A percentile compares a stretch with the other conserved stretches of the same genome.
These are phyloP conservation scores for Epichloe coenophiala DNA, from an alignment of 2,329 filamentous ascomycete species.

Conservation along the genomic window DNA sequence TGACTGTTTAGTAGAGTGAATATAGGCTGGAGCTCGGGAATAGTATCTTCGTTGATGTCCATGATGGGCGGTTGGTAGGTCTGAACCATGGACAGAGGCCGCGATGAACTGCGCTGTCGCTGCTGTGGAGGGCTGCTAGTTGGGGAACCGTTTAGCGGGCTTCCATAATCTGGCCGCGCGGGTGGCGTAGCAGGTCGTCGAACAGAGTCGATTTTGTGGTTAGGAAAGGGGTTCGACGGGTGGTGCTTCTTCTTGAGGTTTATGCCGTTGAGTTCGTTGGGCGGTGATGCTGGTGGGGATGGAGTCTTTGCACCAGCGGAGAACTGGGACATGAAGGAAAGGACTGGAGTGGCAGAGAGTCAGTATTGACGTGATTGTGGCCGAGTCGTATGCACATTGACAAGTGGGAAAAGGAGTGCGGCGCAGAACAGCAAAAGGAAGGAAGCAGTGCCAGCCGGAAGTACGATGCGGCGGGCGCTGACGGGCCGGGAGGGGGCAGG, in stretches of 20 bases:
- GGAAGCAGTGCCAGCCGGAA: background rate
- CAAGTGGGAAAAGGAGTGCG: background rate
- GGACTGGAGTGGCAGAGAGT: conserved; percentile 39
- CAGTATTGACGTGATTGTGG: background rate
- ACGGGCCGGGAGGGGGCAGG: background rate
- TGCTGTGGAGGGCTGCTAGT: conserved; percentile 26
- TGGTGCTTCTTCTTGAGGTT: conserved; percentile 17
- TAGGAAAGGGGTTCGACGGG: conserved; percentile 19
- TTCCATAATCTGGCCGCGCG: conserved; percentile 27
- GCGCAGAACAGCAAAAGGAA: background rate
- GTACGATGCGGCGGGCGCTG: background rate
- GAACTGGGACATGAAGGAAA: conserved; percentile 80
- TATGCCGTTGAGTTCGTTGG: conserved; percentile 20
- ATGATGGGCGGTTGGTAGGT: conserved; percentile 76
- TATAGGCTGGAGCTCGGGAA: conserved; percentile 86
- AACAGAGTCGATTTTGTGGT: conserved; percentile 21
- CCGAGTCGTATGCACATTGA: background rate
- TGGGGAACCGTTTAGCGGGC: conserved; percentile 28
- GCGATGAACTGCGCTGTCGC: conserved; percentile 39
- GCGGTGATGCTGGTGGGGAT: conserved; percentile 31
- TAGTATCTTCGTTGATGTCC: conserved; percentile 72
- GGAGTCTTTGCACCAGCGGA: conserved; percentile 38
- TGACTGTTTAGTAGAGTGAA: conserved; percentile 92
- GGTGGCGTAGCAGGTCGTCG: conserved; percentile 27
- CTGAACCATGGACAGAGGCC: conserved; percentile 76